A percentile compares a stretch with the other conserved stretches of the same genome.
phyloP scores from a whole-genome alignment of 441 rosid genomes.

The Monsonia emarginata region DNA sequence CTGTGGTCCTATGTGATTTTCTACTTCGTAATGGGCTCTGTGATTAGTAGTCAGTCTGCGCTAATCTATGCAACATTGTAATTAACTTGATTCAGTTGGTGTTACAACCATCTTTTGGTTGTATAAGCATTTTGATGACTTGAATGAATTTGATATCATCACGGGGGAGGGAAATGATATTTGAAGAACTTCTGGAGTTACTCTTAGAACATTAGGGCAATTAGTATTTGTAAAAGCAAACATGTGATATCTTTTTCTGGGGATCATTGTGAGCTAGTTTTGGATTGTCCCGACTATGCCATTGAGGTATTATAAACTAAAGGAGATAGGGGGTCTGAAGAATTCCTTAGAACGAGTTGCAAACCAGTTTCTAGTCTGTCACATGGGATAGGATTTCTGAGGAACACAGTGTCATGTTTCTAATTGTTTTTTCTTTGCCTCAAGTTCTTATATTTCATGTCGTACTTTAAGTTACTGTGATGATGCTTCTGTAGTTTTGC shows the following conservation, averaged over 20 bases:
- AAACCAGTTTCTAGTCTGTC: not conserved
- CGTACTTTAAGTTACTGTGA: not conserved
- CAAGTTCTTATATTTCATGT: not conserved
- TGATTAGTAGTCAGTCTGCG: not conserved
- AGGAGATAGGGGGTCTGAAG: not conserved
- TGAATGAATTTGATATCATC: not conserved
- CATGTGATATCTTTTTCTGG: not conserved
- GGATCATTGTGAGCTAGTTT: not conserved
- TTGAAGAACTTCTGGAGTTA: not conserved
- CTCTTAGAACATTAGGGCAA: not conserved
- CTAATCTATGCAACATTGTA: not conserved
- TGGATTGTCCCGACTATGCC: not conserved
- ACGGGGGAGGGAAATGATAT: not conserved
- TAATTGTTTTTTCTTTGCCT: not conserved
- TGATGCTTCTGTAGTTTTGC: not conserved
- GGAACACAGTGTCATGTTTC: not conserved
- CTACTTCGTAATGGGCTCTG: not conserved
- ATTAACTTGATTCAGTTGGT: not conserved
- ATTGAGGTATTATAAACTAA: not conserved
- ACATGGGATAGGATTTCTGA: not conserved
- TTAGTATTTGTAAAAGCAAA: not conserved
- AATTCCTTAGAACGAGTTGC: not conserved
- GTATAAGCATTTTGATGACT: not conserved
- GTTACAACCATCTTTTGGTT: not conserved
- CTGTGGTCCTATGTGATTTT: not conserved